phyloP scores from a whole-genome alignment of 2,329 filamentous ascomycete species.

The Colletotrichum camelliae region DNA sequence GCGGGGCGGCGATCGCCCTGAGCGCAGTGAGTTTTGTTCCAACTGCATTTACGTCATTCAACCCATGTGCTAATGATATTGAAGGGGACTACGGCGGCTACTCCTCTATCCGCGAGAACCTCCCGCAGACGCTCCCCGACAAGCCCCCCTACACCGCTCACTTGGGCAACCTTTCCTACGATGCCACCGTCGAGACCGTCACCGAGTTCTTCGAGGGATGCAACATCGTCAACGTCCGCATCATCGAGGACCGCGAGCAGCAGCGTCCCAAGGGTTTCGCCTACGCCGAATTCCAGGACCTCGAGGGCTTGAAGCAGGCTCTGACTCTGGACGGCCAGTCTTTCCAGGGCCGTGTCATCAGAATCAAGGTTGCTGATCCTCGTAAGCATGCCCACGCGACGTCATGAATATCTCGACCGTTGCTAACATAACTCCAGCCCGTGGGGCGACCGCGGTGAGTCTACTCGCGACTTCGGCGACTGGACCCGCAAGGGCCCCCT shows the following conservation, averaged over 20 bases:
- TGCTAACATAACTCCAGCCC: slow-evolving; percentile 66
- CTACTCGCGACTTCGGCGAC: slow-evolving; percentile 79
- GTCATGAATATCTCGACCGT: neutral
- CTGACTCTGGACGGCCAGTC: slow-evolving; percentile 80
- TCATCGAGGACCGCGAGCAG: slow-evolving; percentile 95
- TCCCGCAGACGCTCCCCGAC: slow-evolving; percentile 65
- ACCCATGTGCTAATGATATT: neutral
- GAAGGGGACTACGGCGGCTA: slow-evolving; percentile 21
- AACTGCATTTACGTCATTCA: neutral
- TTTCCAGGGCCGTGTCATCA: slow-evolving; percentile 88
- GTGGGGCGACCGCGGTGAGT: slow-evolving; percentile 77
- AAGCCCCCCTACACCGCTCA: slow-evolving; percentile 96
- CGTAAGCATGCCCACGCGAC: slow-evolving; percentile 68
- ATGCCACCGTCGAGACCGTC: slow-evolving; percentile 84
- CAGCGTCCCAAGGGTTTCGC: slow-evolving; percentile 97
- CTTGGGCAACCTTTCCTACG: slow-evolving; percentile 95
- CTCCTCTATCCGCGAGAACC: slow-evolving; percentile 61
- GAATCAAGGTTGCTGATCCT: slow-evolving; percentile 95
- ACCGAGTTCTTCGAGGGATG: slow-evolving; percentile 86
- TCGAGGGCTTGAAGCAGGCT: slow-evolving; percentile 92
- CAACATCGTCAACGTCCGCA: slow-evolving; percentile 87
- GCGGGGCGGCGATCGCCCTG: slow-evolving; percentile 35
- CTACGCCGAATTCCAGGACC: slow-evolving; percentile 89
- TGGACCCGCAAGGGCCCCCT: slow-evolving; percentile 95
- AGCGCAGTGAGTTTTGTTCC: slow-evolving; percentile 44